Base-by-base conservation (phyloP, 805 yeast species). In the Teunomyces atbi region DNA sequence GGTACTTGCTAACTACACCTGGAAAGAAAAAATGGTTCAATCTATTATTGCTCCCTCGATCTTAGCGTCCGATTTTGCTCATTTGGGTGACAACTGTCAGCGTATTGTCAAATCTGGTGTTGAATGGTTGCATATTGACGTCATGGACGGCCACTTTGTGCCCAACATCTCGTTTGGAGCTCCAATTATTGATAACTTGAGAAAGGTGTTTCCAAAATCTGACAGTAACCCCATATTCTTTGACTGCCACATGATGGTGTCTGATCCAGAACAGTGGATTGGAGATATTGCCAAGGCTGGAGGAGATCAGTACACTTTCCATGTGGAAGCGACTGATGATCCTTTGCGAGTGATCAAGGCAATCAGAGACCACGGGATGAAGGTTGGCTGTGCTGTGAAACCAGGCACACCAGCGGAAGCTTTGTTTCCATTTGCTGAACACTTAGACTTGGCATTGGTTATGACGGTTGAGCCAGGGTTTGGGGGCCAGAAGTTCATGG, bases 381-480 rank as follows among this genome's bases (percentile, higher is more conserved):
- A 82, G 65, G 97, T 91, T 15, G 97, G 96, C 0, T 84, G 96
- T 69, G 96, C 98, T 6, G 76, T 94, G 57, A 92, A 92, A 68
- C 99, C 99, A 47, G 87, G 85, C 35, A 94, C 99, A 1, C 81
- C 91, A 0, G 94, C 88, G 18, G 94, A 86, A 48, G 96, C 81
- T 2, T 76, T 91, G 36, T 83, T 74, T 58, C 91, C 88, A 23
- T 69, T 88, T 49, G 92, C 84, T 20, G 84, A 84, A 41, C 72
- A 79, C 46, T 74, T 92, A 55, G 98, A 94, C 65, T 89, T 92
- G 97, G 91, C 89, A n/a, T 76, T 94, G 48, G 85, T 94, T 36
- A 94, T 92, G 98, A 94, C 99, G 2, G 98, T 94, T 29, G 99
- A 94, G 71, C 99, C 99, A 11, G 99, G 99, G 0, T 92, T 94